Percentiles rank a stretch among this genome's conserved stretches.
Conservation (phyloP, 768 basidiomycete species). For the Suillus clintonianus region DNA sequence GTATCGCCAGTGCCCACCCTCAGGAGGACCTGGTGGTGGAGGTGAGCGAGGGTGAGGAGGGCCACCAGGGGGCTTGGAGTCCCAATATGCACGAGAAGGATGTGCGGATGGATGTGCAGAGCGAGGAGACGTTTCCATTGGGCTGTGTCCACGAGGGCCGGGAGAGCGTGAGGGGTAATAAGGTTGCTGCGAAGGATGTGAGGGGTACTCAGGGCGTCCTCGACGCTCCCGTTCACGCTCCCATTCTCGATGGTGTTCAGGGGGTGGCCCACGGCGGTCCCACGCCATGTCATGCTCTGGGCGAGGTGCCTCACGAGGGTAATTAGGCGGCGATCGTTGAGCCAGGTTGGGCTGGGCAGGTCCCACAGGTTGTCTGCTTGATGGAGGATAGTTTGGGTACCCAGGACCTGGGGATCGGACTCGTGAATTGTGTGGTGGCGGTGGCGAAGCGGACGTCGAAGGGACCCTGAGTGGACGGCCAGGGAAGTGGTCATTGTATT, state of each 20-base stretch:
- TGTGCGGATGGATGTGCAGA: slow-evolving; percentile 43
- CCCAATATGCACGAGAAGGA: slow-evolving; percentile 54
- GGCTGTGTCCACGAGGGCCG: slow-evolving; percentile 44
- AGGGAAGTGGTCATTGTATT: slow-evolving; percentile 58
- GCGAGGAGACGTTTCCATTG: slow-evolving; percentile 65
- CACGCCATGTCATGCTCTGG: slow-evolving; percentile 58
- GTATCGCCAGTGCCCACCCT: slow-evolving; percentile 54
- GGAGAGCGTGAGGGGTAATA: slow-evolving; percentile 38
- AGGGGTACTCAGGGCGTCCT: slow-evolving; percentile 40
- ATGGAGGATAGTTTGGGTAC: slow-evolving; percentile 50
- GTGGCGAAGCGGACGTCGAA: slow-evolving; percentile 64
- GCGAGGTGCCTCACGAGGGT: slow-evolving; percentile 52
- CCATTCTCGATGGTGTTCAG: slow-evolving; percentile 54
- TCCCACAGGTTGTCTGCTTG: slow-evolving; percentile 49
- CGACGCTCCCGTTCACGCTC: slow-evolving; percentile 41
- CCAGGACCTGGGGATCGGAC: slow-evolving; percentile 52
- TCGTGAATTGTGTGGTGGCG: slow-evolving; percentile 44
- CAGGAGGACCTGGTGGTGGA: slow-evolving; percentile 38
- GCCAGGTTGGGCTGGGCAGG: slow-evolving; percentile 49
- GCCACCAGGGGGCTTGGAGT: slow-evolving; percentile 49
- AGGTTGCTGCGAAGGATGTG: slow-evolving; percentile 31
- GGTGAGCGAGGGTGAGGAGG: slow-evolving; percentile 32
- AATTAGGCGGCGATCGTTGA: slow-evolving; percentile 64
- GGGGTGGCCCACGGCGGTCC: slow-evolving; percentile 56
- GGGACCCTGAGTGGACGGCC: slow-evolving; percentile 51